A percentile compares a stretch with the other conserved stretches of the same genome.
phyloP scores from a whole-genome alignment of 257 asterid species.

The Apocynum venetum region DNA sequence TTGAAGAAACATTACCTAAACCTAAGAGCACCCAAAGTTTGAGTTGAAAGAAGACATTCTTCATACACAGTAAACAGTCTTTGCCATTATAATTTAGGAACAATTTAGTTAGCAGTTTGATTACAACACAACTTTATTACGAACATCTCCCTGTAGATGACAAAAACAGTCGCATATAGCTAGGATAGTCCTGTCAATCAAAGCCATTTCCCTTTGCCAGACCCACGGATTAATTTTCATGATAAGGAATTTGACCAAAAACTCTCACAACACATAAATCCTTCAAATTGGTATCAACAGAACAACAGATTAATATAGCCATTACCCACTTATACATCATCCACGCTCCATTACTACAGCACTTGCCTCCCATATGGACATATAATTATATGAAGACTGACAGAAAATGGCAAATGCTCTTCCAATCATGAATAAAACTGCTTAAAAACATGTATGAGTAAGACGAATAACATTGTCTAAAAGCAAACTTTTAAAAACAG shows the following conservation, averaged over 20 bases:
- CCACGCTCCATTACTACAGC: not conserved
- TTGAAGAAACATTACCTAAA: not conserved
- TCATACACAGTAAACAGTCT: not conserved
- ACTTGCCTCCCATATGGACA: not conserved
- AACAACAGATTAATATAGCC: not conserved
- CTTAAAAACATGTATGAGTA: not conserved
- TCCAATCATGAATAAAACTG: not conserved
- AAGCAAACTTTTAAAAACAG: not conserved
- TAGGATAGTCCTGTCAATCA: slow-evolving; percentile 2
- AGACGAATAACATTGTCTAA: not conserved
- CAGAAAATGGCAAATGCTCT: not conserved
- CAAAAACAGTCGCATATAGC: not conserved
- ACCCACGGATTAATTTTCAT: not conserved
- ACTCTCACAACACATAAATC: not conserved
- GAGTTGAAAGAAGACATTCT: not conserved
- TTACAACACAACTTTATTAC: not conserved
- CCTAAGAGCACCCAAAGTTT: no score
- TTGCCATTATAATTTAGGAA: not conserved
- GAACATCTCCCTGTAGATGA: not conserved
- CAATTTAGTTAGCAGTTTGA: not conserved
- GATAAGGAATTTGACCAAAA: not conserved
- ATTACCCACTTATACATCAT: not conserved
- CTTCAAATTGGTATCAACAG: not conserved
- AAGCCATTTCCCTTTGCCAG: not conserved
- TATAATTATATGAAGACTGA: not conserved